These are phyloP conservation scores for Tetrapisispora nanseiensis DNA, from an alignment of 805 yeast genomes.

Conservation along the genomic window DNA sequence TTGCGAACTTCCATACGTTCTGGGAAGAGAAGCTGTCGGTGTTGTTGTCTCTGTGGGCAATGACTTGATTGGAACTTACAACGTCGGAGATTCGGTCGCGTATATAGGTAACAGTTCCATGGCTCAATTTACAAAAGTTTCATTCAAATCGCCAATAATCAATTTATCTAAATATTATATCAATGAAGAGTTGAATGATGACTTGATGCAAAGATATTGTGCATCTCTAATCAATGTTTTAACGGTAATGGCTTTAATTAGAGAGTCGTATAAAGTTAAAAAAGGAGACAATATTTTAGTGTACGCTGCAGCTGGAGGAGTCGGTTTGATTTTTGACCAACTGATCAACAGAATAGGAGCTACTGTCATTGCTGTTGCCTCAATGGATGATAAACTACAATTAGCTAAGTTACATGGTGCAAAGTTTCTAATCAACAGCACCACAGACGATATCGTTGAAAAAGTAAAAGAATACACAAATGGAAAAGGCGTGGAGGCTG, in stretches of 20 bases:
- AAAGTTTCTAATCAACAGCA: slow-evolving; percentile 50
- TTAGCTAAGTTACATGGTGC: slow-evolving; percentile 70
- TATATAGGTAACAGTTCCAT: slow-evolving; percentile 46
- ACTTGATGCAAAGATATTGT: slow-evolving; percentile 44
- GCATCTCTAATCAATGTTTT: slow-evolving; percentile 61
- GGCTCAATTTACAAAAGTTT: slow-evolving; percentile 60
- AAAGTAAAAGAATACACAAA: slow-evolving; percentile 50
- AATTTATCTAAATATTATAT: slow-evolving; percentile 36
- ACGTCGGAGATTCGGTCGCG: slow-evolving; percentile 64
- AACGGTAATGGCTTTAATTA: slow-evolving; percentile 65
- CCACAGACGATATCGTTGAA: slow-evolving; percentile 45
- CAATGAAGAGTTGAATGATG: slow-evolving; percentile 33
- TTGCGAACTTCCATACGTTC: slow-evolving; percentile 43
- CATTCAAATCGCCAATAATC: slow-evolving; percentile 28
- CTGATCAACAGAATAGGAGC: slow-evolving; percentile 58
- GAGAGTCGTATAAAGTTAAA: slow-evolving; percentile 57
- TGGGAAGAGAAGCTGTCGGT: slow-evolving; percentile 74
- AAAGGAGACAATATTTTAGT: slow-evolving; percentile 64
- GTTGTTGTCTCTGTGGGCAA: slow-evolving; percentile 55
- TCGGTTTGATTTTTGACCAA: slow-evolving; percentile 65
- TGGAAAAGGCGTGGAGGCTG: slow-evolving; percentile 58
- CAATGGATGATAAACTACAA: slow-evolving; percentile 60
- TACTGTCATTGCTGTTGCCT: slow-evolving; percentile 75
- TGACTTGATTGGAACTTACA: slow-evolving; percentile 40
- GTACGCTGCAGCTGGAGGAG: slow-evolving; percentile 96